Conservation (phyloP, 1,284 basidiomycete species). For the Takashimella koratensis region DNA sequence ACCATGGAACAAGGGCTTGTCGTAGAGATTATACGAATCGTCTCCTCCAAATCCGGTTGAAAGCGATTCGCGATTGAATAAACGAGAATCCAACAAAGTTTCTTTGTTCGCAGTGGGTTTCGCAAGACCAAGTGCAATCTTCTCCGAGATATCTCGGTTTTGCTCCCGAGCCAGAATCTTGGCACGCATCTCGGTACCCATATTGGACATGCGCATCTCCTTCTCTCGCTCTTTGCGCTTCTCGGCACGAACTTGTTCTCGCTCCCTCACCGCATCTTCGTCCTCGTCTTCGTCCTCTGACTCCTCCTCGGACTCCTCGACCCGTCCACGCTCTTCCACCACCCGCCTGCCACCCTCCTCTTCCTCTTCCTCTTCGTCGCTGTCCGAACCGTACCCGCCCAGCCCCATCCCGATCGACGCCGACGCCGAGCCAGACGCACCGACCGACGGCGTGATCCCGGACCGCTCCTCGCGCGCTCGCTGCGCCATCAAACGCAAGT, state of each 20-base stretch:
- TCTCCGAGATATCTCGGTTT: constrained; percentile 98
- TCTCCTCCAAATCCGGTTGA: constrained; percentile 80
- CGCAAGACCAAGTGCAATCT: constrained; percentile 94
- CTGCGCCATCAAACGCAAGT: constrained; percentile 87
- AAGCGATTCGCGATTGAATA: constrained; percentile 94
- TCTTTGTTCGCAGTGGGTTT: constrained; percentile 95
- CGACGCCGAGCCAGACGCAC: constrained; percentile 21
- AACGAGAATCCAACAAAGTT: constrained; percentile 90
- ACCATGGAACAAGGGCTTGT: constrained; percentile 92
- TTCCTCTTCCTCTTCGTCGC: constrained; percentile 13
- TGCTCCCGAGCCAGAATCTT: constrained; percentile 89
- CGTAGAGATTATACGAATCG: constrained; percentile 89
- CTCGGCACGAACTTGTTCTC: constrained; percentile 87
- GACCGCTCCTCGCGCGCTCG: constrained; percentile 90
- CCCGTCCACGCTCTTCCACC: constrained; percentile 6
- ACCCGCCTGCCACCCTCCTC: constrained; percentile 21
- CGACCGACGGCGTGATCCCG: constrained; percentile 58
- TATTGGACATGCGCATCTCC: constrained; percentile 98
- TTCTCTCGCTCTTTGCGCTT: constrained; percentile 91
- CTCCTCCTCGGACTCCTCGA: constrained; percentile 55
- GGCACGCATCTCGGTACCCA: constrained; percentile 94
- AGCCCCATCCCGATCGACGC: constrained; percentile 61
- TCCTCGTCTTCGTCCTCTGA: constrained; percentile 61
- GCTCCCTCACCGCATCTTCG: constrained; percentile 76
- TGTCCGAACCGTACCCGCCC: constrained; percentile 67